Base-by-base conservation (phyloP, 129 eudicot species). In the Artemisia tridentata region DNA sequence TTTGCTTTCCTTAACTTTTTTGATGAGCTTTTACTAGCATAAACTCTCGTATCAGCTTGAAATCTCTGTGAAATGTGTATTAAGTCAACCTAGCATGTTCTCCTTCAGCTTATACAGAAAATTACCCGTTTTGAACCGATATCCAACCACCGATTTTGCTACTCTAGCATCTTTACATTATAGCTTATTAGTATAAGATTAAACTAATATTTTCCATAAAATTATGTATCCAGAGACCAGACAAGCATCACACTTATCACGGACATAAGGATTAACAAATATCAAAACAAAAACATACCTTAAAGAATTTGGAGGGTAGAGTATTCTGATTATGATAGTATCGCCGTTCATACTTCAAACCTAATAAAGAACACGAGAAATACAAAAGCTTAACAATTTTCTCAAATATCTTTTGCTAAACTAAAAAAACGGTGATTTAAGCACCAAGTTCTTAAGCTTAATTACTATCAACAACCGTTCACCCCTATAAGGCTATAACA, bases 1-100 rank as follows among this genome's bases (percentile, higher is more conserved):
- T 79, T 68, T 63, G 57, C 60, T 80, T 79, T 86, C 77, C 79
- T 89, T 49, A 67, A 77, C 68, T 72, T 83, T 73, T 83, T 88
- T 27, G 63, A 67, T 34, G 84, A 76, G 45, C 82, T 85, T 65
- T 78, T 83, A 60, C 84, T 76, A 45, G 95, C 88, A 76, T 78
- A 88, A 64, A 81, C 81, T 78, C 71, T 81, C 34, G 73, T 70
- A 25, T 57, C 69, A 13, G 29, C 70, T 77, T 76, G 69, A 59
- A 60, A 66, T 72, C 65, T 60, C 96, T 89, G 80, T 18, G 16
- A 21, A 75, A 13, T 41, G 7, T 4, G 15, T 23, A 8, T 58
- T 56, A 14, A 13, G 31, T 56, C 31, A 56, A 20, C 5, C n/a
- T 3, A 14, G 2, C 34, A 25, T 34, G 0, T 8, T 20, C 6